phyloP scores from a whole-genome alignment of 129 eudicot genomes.

The Flaveria linearis region DNA sequence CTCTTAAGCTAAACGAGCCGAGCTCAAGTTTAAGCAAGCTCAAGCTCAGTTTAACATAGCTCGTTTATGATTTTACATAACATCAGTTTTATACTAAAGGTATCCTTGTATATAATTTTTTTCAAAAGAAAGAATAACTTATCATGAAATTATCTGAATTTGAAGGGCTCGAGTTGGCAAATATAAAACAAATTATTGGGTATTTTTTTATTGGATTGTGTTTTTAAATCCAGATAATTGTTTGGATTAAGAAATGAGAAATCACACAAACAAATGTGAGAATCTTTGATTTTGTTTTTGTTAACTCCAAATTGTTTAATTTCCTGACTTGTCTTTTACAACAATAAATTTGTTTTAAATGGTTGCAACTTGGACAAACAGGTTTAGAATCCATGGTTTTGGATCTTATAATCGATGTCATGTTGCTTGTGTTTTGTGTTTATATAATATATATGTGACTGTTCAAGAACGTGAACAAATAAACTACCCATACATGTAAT shows the following conservation, averaged over 20 bases:
- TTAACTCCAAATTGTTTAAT: constrained; percentile 28
- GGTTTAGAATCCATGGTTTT: constrained; percentile 34
- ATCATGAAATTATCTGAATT: background rate
- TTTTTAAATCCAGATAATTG: constrained; percentile 38
- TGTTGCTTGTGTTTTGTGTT: constrained; percentile 14
- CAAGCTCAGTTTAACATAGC: too few species aligned
- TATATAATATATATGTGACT: constrained; percentile 13
- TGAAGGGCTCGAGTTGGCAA: constrained; percentile 26
- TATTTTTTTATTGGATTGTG: background rate
- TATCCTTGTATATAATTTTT: background rate
- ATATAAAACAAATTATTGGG: constrained; percentile 16
- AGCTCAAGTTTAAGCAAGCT: too few species aligned
- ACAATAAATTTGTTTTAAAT: constrained; percentile 20
- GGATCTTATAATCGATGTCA: constrained; percentile 36
- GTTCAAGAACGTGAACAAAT: constrained; percentile 7
- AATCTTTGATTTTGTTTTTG: constrained; percentile 48
- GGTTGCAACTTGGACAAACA: constrained; percentile 35
- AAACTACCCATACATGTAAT: constrained; percentile 8
- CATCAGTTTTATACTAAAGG: background rate
- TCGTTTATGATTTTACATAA: too few species aligned
- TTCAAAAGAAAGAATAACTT: too few species aligned
- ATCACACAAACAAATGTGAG: constrained; percentile 40
- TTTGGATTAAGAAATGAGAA: constrained; percentile 34
- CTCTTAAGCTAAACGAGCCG: too few species aligned
- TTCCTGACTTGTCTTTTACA: constrained; percentile 33